Conservation (phyloP, 371 early-diverging fungal genomes). For the Circinella umbellata region DNA sequence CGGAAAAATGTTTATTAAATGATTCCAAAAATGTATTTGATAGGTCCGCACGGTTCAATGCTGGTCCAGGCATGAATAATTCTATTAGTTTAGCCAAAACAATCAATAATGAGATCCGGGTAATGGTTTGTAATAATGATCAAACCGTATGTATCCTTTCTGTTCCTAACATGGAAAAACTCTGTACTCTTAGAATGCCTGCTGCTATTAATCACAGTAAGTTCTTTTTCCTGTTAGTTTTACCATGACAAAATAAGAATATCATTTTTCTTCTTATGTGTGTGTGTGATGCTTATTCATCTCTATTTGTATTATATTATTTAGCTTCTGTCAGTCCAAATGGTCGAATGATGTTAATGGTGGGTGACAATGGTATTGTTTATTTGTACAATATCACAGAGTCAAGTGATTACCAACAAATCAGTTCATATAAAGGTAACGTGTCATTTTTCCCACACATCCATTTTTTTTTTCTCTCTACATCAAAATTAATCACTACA, state of each 20-base stretch:
- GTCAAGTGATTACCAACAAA: constrained; percentile 59
- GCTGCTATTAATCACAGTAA: constrained; percentile 80
- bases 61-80: constrained; percentile 29
- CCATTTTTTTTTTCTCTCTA: not conserved
- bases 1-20: too few relatives aligned
- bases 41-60: constrained; percentile 19
- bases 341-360: constrained; percentile 78
- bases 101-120: constrained; percentile 18
- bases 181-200: constrained; percentile 69
- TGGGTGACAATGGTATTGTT: constrained; percentile 84
- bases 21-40: not conserved
- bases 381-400: constrained; percentile 73
- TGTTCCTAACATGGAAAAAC: constrained; percentile 67
- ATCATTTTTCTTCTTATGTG: too few relatives aligned
- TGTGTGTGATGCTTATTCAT: too few relatives aligned
- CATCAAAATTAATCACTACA: too few relatives aligned
- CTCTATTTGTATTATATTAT: not conserved
- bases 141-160: constrained; percentile 83
- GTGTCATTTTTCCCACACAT: not conserved
- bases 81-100: constrained; percentile 18
- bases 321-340: constrained; percentile 83
- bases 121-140: constrained; percentile 91
- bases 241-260: not conserved
- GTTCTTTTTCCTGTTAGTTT: too few relatives aligned
- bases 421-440: constrained; percentile 18